Conservation (phyloP, 108 stramenopile genomes). For the Asterionellopsis glacialis region DNA sequence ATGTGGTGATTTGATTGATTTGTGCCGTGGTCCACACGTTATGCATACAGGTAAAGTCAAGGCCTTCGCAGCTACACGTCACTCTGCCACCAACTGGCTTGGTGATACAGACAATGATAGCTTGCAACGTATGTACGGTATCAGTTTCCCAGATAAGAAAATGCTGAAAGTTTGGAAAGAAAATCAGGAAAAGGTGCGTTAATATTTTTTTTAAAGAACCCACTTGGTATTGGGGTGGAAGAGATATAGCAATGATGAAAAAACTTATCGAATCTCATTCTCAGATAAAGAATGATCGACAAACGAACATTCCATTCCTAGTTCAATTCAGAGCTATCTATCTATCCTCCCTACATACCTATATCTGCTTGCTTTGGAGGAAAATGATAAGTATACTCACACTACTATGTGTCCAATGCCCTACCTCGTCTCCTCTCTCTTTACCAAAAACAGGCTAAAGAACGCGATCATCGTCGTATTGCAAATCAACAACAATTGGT, state of each 20-base stretch:
- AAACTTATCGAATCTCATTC: slow-evolving; percentile 74
- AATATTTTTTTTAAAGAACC: neutral
- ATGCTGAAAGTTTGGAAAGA: slow-evolving; percentile 95
- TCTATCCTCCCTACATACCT: neutral
- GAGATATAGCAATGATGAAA: slow-evolving; percentile 44
- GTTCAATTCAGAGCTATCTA: slow-evolving; percentile 51
- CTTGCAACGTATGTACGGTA: slow-evolving; percentile 96
- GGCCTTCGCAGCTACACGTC: slow-evolving; percentile 90
- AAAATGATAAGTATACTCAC: neutral
- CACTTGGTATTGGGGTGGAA: neutral
- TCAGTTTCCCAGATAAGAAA: slow-evolving; percentile 98
- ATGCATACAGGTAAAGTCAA: slow-evolving; percentile 92
- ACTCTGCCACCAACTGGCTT: slow-evolving; percentile 96
- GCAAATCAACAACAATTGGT: slow-evolving; percentile 92
- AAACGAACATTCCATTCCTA: slow-evolving; percentile 46
- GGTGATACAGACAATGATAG: slow-evolving; percentile 97
- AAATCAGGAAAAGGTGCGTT: slow-evolving; percentile 83
- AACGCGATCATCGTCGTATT: slow-evolving; percentile 94
- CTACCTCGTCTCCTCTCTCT: neutral
- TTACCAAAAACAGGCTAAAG: slow-evolving; percentile 86
- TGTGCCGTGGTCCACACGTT: slow-evolving; percentile 98
- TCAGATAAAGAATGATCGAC: slow-evolving; percentile 43
- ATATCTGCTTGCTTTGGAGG: neutral
- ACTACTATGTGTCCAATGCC: neutral
- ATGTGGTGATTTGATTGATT: slow-evolving; percentile 96